Percentiles rank a stretch among this genome's conserved stretches.
phyloP scores from a whole-genome alignment of 169 alveolate genomes.

The Perkinsus olseni region DNA sequence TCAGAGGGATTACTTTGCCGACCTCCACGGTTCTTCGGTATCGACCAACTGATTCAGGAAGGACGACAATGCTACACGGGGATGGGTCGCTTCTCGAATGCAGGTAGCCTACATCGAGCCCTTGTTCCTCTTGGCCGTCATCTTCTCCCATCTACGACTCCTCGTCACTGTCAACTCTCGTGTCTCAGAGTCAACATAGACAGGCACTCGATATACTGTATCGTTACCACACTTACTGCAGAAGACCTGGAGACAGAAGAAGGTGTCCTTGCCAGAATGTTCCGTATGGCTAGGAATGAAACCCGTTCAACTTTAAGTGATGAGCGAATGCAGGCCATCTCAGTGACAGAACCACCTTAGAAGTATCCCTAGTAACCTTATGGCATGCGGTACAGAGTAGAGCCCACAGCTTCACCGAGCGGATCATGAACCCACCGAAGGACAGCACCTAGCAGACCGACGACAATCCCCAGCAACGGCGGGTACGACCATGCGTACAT shows the following conservation, averaged over 20 bases:
- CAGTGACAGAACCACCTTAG: neutral
- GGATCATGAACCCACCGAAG: neutral
- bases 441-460: neutral
- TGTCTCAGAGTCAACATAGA: neutral
- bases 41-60: neutral
- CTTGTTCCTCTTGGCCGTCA: neutral
- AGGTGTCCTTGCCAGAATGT: too few relatives aligned
- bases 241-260: neutral
- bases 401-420: neutral
- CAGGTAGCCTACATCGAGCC: neutral
- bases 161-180: neutral
- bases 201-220: neutral
- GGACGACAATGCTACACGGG: neutral
- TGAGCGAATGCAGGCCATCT: too few relatives aligned
- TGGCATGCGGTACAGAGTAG: neutral
- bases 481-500: conserved; percentile 16
- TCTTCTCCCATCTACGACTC: conserved; percentile 1
- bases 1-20: neutral
- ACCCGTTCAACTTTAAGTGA: too few relatives aligned
- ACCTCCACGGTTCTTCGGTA: neutral
- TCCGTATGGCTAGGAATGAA: too few relatives aligned
- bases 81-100: neutral
- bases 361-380: neutral
- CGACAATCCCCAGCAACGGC: neutral
- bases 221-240: neutral